Base-by-base conservation (phyloP, 208 protist genomes). In the Crithidia mellificae region DNA sequence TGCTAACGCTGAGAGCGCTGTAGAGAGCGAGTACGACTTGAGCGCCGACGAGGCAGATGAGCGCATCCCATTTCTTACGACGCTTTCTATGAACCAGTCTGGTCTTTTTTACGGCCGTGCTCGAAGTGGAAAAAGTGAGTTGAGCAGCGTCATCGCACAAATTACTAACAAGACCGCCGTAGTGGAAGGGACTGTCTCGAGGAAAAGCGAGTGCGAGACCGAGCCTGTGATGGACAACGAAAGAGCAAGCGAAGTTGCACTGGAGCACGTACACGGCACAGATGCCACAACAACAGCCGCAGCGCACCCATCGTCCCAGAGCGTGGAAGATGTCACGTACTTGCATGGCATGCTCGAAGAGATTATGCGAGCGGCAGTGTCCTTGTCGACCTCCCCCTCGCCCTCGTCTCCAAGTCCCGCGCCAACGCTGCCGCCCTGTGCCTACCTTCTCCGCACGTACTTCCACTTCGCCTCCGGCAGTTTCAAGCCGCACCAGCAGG, bases 401-500 rank as follows among this genome's bases (percentile, higher is more conserved):
- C 11, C 46, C 12, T 17, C 56, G n/a, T 49, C n/a, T 12, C 34
- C 8, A 62, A 64, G 29, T 29, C 6, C 41, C 9, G 3, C 14
- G 5, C 6, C 17, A 22, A 83, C 85, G 36, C 59, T 85, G 32
- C 78, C 87, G 1, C 58, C 84, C 38, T 91, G 81, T 27, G 65
- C 71, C 11, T 82, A 80, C 30, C 53, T 93, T 7, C 79, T 96
- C 25, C 79, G 74, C 8, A 55, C 67, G 44, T 82, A 92, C 63
- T 79, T 91, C 24, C 65, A 78, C 44, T 75, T 96, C 34, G 22
- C 68, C 22, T 66, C 53, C 0, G 91, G 88, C 0, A n/a, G 65
- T 30, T 96, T 97, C 50, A 84, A 91, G 27, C 69, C 71, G 0
- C 72, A 72, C n/a, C 93, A 97, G 73, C 78, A 91, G 62, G 88